Evolutionary conservation across 2,329 filamentous ascomycete species (phyloP).

Genomic region (Fusarium clavum): DNA sequence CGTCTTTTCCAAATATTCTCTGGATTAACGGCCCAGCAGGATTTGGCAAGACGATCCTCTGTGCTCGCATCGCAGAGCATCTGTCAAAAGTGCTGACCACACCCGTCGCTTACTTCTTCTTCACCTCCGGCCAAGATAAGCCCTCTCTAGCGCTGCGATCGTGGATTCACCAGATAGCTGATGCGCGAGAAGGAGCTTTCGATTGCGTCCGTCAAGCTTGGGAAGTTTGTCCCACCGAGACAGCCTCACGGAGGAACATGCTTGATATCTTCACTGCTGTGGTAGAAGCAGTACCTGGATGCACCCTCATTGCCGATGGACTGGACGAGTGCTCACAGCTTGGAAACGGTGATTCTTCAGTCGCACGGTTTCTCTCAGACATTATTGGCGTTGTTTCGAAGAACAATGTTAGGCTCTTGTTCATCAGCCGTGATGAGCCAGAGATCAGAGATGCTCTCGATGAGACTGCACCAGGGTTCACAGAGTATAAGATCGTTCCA

Average conservation of each 20-base stretch:
- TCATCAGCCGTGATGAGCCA: slow-evolving; percentile 45
- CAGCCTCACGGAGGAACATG: slow-evolving; percentile 35
- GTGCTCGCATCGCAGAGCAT: slow-evolving; percentile 46
- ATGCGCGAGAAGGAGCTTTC: fast-evolving
- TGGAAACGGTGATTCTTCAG: neutral
- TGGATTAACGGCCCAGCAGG: slow-evolving; percentile 33
- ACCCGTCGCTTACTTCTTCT: slow-evolving; percentile 49
- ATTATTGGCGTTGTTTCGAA: slow-evolving; percentile 2
- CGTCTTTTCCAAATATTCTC: fast-evolving
- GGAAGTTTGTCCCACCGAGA: slow-evolving; percentile 36
- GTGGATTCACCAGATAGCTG: slow-evolving; percentile 36
- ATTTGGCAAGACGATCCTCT: slow-evolving; percentile 52
- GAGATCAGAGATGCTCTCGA: slow-evolving; percentile 38
- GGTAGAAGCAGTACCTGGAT: slow-evolving; percentile 22
- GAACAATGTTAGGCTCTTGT: slow-evolving; percentile 35
- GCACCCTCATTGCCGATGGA: slow-evolving; percentile 48
- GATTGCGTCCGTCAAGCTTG: neutral
- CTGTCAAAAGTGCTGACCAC: neutral
- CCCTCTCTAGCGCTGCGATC: slow-evolving; percentile 45
- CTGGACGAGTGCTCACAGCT: slow-evolving; percentile 50
- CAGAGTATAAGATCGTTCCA: slow-evolving; percentile 13
- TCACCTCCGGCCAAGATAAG: slow-evolving; percentile 47
- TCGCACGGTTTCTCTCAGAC: slow-evolving; percentile 32
- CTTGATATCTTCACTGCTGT: slow-evolving; percentile 35
- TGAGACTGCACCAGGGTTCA: neutral